Conservation (phyloP, 257 asterid species). For the Parsonsia alboflavescens region DNA sequence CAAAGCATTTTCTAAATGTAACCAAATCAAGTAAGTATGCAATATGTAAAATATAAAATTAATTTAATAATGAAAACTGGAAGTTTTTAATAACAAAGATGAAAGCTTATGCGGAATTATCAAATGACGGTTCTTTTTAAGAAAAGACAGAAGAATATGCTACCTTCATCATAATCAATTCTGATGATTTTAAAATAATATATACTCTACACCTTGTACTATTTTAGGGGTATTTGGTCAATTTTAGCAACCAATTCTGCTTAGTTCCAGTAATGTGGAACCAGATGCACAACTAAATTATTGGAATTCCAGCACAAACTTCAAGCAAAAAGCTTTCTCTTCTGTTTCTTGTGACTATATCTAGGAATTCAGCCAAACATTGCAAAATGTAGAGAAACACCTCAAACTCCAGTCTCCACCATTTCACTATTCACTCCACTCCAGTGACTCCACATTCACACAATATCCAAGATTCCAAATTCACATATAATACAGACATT, state of each 20-base stretch:
- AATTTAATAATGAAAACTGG: background rate
- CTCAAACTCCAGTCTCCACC: too few relatives aligned
- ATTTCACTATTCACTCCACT: too few relatives aligned
- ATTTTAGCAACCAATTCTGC: background rate
- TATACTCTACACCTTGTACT: background rate
- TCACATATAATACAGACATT: too few relatives aligned
- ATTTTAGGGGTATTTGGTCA: background rate
- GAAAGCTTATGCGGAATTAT: background rate
- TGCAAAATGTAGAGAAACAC: too few relatives aligned
- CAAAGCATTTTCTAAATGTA: too few relatives aligned
- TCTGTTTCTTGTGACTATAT: background rate
- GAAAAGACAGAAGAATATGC: background rate
- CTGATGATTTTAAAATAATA: background rate
- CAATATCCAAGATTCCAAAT: too few relatives aligned
- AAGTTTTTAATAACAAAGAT: background rate
- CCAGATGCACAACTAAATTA: background rate
- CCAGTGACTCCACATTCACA: too few relatives aligned
- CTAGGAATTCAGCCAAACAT: too few relatives aligned
- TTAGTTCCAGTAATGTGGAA: background rate
- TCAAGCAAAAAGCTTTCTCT: background rate
- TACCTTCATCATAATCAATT: background rate
- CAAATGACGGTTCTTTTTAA: background rate
- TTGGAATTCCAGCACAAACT: background rate
- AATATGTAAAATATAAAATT: background rate
- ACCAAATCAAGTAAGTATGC: too few relatives aligned